Percentiles rank a stretch among this genome's conserved stretches.
Evolutionary conservation across 208 protist species (phyloP).

Genomic region (Wallacemonas sp.): DNA sequence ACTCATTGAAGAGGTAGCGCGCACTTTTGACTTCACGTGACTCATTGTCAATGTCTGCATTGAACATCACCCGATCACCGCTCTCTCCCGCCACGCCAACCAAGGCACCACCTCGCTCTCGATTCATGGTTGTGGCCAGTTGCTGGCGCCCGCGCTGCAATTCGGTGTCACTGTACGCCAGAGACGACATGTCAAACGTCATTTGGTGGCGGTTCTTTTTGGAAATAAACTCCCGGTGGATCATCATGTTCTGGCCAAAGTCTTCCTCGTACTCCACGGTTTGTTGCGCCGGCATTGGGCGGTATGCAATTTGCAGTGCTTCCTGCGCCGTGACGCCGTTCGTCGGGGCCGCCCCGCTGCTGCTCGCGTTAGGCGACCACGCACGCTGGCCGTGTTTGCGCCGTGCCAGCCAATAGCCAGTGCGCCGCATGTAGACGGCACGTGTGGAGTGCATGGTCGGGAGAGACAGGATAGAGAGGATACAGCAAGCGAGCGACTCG

Average conservation of each 20-base stretch:
- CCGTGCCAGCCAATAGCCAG: conserved; percentile 25
- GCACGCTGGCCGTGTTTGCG: conserved; percentile 67
- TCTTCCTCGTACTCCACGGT: conserved; percentile 90
- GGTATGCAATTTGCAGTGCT: conserved; percentile 80
- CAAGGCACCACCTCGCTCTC: conserved; percentile 58
- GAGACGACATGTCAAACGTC: conserved; percentile 49
- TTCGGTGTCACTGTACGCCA: conserved; percentile 81
- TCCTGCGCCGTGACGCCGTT: conserved; percentile 77
- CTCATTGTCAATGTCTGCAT: conserved; percentile 62
- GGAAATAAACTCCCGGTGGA: conserved; percentile 87
- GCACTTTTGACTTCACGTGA: conserved; percentile 71
- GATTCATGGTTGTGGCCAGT: conserved; percentile 78
- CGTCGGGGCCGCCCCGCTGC: conserved; percentile 58
- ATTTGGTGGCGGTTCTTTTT: conserved; percentile 56
- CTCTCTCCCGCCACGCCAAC: conserved; percentile 38
- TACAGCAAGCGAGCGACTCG: too few relatives aligned
- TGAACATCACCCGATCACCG: conserved; percentile 58
- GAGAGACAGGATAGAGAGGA: too few relatives aligned
- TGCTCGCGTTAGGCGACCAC: conserved; percentile 76
- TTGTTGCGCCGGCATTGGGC: conserved; percentile 70
- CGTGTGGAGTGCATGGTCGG: too few relatives aligned
- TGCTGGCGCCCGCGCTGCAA: conserved; percentile 54
- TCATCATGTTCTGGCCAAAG: conserved; percentile 81
- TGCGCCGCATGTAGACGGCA: conserved; percentile 44
- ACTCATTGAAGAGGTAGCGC: conserved; percentile 82